Evolutionary conservation across 352 stramenopile species (phyloP), one percentile per base, ranked within the genome.

Genomic region (Phytophthora constricta): DNA sequence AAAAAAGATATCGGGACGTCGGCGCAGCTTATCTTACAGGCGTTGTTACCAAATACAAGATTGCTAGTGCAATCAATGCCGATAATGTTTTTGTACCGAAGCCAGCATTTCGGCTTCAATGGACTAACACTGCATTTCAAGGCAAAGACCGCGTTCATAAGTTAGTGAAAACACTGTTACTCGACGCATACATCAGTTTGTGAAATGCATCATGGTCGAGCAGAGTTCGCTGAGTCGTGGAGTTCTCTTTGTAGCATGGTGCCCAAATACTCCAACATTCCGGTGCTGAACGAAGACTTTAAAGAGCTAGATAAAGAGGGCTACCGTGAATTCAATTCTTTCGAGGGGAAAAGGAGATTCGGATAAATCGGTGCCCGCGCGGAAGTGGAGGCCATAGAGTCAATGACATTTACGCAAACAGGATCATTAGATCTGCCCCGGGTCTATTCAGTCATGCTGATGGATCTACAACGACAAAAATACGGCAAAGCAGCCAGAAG

Each of bases 121-220:
- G 51, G 51, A 49, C 51, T 14, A 58, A 47, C 17, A 58, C 51
- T 23, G 51, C 33, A n/a, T 43, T 53, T 47, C 41, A 51, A 52
- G 27, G 14, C 1, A 52, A 52, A 11, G 31, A 23, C 4, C 42
- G 51, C 19, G n/a, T 51, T 23, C 54, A 52, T 0, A 5, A 47
- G 52, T 45, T n/a, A 14, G n/a, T 19, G 41, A 61, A 26, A 13
- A 28, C 22, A 27, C 41, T 22, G 17, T 45, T 4, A 7, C 9
- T 34, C 27, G 55, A 27, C 41, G 55, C 5, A 23, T 54, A 16
- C 16, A 34, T n/a, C 42, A 62, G 27, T 62, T 34, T 54, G 55
- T n/a, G n/a, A n/a, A n/a, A n/a, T n/a, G n/a, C n/a, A n/a, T 48
- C 11, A n/a, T 13, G 5, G 33, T 51, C 28, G 9, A 13, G 4